Evolutionary conservation across 306 rosid species (phyloP).

Genomic region (Trichosanthes cucumerina): DNA sequence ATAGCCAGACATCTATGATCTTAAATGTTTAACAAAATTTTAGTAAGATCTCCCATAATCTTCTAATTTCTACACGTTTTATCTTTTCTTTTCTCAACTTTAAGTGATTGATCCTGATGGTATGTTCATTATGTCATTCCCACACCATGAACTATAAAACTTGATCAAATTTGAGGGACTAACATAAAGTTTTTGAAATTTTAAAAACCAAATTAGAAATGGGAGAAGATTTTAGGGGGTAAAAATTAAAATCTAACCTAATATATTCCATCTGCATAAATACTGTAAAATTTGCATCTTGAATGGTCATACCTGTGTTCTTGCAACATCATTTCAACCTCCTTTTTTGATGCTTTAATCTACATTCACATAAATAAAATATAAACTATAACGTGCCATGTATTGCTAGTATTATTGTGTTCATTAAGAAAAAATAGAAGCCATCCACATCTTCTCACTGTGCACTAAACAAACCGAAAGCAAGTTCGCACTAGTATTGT

Average conservation of each 20-base stretch:
- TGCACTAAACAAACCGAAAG: not conserved
- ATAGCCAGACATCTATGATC: not conserved
- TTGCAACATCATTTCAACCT: conserved; percentile 73
- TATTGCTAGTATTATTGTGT: not conserved
- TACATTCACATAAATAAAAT: conserved; percentile 23
- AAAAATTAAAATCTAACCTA: not conserved
- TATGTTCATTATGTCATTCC: not conserved
- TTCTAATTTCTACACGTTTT: not conserved
- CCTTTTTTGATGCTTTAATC: conserved; percentile 81
- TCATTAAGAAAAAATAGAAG: not conserved
- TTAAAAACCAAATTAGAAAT: not conserved
- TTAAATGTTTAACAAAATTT: not conserved
- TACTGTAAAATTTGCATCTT: conserved; percentile 13
- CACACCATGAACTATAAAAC: not conserved
- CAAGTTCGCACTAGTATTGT: not conserved
- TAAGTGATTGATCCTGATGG: not conserved
- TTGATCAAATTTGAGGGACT: not conserved
- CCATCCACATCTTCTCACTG: not conserved
- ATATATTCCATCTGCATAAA: not conserved
- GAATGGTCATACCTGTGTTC: conserved; percentile 59
- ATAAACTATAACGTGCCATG: not conserved
- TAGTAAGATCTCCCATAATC: not conserved
- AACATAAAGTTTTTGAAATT: not conserved
- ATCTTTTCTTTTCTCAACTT: not conserved
- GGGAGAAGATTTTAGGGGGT: not conserved